Evolutionary conservation across 1,139 yeast genomes (phyloP).

Genomic region (Candida sp.): DNA sequence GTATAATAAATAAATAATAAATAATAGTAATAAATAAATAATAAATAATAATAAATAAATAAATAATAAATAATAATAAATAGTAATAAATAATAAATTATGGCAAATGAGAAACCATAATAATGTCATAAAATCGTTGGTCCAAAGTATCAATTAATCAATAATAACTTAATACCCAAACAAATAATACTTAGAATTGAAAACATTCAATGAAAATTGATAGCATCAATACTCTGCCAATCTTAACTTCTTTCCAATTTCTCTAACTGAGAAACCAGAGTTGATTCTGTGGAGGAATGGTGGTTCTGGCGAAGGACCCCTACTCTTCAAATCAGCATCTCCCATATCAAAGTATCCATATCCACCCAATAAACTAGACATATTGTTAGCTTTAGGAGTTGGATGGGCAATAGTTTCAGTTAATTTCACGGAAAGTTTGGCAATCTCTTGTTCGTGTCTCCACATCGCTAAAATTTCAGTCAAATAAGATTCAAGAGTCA

Average conservation of each 20-base stretch:
- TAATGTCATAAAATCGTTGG: too few relatives aligned
- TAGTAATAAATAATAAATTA: constrained; percentile 7
- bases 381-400: constrained; percentile 12
- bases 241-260: constrained; percentile 70
- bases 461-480: constrained; percentile 59
- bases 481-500: constrained; percentile 67
- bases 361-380: constrained; percentile 66
- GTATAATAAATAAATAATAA: too few relatives aligned
- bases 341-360: constrained; percentile 78
- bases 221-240: constrained; percentile 59
- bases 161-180: not conserved
- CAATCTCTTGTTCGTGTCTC: constrained; percentile 32
- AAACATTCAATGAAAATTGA: constrained; percentile 1
- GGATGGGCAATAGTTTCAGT: constrained; percentile 6
- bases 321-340: constrained; percentile 63
- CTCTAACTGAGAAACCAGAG: constrained; percentile 51
- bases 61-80: constrained; percentile 7
- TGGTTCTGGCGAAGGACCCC: constrained; percentile 71
- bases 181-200: constrained; percentile 5
- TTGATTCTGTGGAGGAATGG: constrained; percentile 45
- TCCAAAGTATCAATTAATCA: constrained; percentile 5
- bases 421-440: constrained; percentile 2
- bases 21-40: constrained; percentile 4
- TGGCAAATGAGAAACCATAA: constrained; percentile 4
- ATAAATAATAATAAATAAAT: constrained; percentile 5